These are phyloP conservation scores for Pleurotus djamor DNA, from an alignment of 768 basidiomycete genomes.

Conservation along the genomic window DNA sequence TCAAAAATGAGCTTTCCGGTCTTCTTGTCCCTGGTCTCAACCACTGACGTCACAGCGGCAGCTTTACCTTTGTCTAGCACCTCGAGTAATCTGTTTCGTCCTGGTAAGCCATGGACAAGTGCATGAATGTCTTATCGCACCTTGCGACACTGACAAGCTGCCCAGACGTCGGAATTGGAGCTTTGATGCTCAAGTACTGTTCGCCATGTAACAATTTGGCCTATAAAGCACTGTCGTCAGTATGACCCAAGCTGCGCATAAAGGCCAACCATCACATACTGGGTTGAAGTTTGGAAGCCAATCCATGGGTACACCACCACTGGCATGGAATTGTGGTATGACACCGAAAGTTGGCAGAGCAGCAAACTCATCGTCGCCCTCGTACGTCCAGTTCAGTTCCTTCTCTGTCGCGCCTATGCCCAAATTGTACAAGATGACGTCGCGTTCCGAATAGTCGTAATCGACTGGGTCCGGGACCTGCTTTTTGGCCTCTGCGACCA, in stretches of 20 bases:
- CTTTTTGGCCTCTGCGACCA: conserved; percentile 84
- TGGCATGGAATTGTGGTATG: conserved; percentile 84
- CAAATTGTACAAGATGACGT: conserved; percentile 93
- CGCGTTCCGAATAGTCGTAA: conserved; percentile 82
- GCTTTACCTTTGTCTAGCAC: conserved; percentile 93
- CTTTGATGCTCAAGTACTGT: conserved; percentile 88
- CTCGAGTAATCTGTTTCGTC: conserved; percentile 57
- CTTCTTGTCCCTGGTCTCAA: conserved; percentile 77
- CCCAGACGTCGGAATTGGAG: conserved; percentile 82
- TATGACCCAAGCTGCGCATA: background rate
- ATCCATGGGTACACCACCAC: conserved; percentile 65
- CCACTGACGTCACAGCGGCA: conserved; percentile 78
- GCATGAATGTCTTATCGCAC: conserved; percentile 30
- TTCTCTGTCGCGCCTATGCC: conserved; percentile 92
- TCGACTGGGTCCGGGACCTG: conserved; percentile 47
- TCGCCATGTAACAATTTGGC: conserved; percentile 98
- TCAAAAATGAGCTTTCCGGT: conserved; percentile 85
- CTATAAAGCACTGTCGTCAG: conserved; percentile 29
- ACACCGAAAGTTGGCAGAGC: conserved; percentile 95
- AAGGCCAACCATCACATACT: conserved; percentile 36
- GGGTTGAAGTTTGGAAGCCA: conserved; percentile 97
- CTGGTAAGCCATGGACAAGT: background rate
- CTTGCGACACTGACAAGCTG: conserved; percentile 74
- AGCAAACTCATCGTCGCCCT: conserved; percentile 83
- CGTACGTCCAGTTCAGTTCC: conserved; percentile 90